Conservation (phyloP, 257 asterid species). For the Verbena officinalis region DNA sequence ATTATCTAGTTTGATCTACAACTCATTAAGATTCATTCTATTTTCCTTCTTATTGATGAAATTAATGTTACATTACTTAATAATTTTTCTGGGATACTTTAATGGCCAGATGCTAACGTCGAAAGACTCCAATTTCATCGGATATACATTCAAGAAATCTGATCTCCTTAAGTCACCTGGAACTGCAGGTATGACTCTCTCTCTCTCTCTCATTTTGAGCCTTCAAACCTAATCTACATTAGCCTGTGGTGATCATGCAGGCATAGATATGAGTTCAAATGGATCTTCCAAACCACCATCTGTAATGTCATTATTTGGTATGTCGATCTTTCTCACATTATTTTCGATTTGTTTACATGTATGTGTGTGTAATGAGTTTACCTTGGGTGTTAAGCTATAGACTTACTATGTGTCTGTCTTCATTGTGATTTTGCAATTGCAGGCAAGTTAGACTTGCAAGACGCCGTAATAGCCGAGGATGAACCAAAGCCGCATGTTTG, state of each 20-base stretch:
- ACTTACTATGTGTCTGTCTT: neutral
- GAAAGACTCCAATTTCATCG: slow-evolving; percentile 90
- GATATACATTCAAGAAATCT: slow-evolving; percentile 95
- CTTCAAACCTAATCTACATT: neutral
- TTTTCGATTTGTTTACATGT: neutral
- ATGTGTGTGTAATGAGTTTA: neutral
- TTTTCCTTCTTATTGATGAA: slow-evolving; percentile 3
- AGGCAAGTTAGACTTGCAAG: slow-evolving; percentile 66
- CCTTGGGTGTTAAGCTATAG: no score
- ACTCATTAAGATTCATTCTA: neutral
- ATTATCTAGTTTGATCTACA: slow-evolving; percentile 6
- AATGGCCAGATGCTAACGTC: slow-evolving; percentile 87
- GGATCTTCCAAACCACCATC: slow-evolving; percentile 71
- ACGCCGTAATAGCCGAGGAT: slow-evolving; percentile 56
- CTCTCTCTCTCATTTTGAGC: neutral
- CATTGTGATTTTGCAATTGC: slow-evolving; percentile 26
- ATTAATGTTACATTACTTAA: neutral
- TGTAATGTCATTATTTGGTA: slow-evolving; percentile 68
- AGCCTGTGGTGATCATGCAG: slow-evolving; percentile 38
- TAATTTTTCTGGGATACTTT: slow-evolving; percentile 14
- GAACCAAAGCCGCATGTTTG: slow-evolving; percentile 46
- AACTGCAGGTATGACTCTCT: slow-evolving; percentile 59
- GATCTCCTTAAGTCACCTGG: slow-evolving; percentile 81
- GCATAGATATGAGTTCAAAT: slow-evolving; percentile 48
- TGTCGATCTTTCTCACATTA: neutral